Percentiles rank a stretch among this genome's conserved stretches.
phyloP scores from a whole-genome alignment of 2,329 filamentous ascomycete species.

The Diplodia sapinea region DNA sequence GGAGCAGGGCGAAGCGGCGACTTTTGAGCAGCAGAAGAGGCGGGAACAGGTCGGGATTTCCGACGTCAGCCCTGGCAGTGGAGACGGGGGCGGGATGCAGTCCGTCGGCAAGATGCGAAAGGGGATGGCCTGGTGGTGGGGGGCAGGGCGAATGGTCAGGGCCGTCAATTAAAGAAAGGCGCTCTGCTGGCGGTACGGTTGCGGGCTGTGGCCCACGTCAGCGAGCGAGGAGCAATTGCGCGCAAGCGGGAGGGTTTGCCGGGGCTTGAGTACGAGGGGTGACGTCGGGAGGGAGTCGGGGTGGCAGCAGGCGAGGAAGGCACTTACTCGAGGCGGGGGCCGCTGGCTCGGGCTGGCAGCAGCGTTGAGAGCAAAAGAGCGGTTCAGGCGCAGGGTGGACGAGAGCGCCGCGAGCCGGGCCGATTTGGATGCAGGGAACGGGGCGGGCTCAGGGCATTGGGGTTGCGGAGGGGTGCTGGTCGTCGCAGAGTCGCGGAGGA shows the following conservation, averaged over 20 bases:
- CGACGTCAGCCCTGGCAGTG: neutral
- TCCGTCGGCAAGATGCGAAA: neutral
- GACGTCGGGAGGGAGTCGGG: conserved; percentile 11
- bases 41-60: conserved; percentile 1
- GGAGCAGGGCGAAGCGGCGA: neutral
- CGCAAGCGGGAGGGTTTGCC: neutral
- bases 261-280: neutral
- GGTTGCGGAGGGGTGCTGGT: conserved; percentile 15
- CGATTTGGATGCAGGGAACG: conserved; percentile 28
- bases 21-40: neutral
- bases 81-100: conserved; percentile 2
- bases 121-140: conserved; percentile 20
- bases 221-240: conserved; percentile 8
- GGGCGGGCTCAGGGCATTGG: conserved; percentile 27
- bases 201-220: conserved; percentile 12
- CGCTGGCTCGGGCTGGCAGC: neutral
- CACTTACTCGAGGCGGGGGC: conserved; percentile 28
- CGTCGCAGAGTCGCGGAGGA: conserved; percentile 27
- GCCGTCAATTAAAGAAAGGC: conserved; percentile 22
- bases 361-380: conserved; percentile 7
- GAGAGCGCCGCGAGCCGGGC: conserved; percentile 14
- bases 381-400: conserved; percentile 20
- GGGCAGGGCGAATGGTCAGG: conserved; percentile 5
- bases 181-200: neutral
- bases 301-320: neutral